Evolutionary conservation across 2,329 filamentous ascomycete species (phyloP).

Genomic region (Xylaria sp.): DNA sequence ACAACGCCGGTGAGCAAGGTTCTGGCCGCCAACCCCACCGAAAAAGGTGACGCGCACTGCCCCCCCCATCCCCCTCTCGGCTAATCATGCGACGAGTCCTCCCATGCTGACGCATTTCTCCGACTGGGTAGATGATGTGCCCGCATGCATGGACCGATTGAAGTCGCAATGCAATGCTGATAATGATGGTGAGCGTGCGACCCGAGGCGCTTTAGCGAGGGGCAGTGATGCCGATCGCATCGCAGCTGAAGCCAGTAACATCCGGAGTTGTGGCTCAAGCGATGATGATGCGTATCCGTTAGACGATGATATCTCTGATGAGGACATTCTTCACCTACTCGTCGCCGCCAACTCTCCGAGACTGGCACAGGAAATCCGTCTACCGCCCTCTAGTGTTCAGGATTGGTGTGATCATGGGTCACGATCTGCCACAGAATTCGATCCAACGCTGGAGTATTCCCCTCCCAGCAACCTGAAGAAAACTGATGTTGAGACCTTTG

Average conservation of each 20-base stretch:
- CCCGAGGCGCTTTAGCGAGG: neutral
- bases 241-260: neutral
- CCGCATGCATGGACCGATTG: neutral
- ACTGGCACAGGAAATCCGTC: constrained; percentile 19
- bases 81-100: neutral
- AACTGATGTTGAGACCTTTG: neutral
- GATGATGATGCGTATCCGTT: constrained; percentile 25
- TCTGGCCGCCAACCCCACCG: neutral
- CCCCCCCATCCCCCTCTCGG: neutral
- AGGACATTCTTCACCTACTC: constrained; percentile 26
- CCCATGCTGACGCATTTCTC: neutral
- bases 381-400: constrained; percentile 34
- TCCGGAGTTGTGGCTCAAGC: neutral
- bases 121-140: neutral
- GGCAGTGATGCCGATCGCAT: neutral
- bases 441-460: constrained; percentile 35
- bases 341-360: neutral
- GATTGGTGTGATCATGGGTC: constrained; percentile 31
- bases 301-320: constrained; percentile 24
- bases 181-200: neutral
- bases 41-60: neutral
- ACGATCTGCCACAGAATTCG: constrained; percentile 33
- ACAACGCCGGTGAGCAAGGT: constrained; percentile 16
- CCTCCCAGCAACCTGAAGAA: constrained; percentile 23
- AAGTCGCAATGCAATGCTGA: neutral